Conservation (phyloP, 192 early-diverging fungal genomes). For the Coemansia sp. region DNA sequence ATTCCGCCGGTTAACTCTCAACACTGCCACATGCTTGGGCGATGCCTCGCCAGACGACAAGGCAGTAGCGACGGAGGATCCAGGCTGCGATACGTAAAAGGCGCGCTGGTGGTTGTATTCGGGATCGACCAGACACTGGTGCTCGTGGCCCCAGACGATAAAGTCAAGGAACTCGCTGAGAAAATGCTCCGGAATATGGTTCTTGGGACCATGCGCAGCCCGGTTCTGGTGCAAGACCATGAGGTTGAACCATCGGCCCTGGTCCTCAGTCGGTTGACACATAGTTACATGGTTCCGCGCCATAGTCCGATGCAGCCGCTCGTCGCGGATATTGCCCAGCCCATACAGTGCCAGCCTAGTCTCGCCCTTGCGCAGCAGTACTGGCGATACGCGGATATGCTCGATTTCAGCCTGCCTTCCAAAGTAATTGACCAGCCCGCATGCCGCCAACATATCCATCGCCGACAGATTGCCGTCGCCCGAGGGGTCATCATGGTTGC, state of each 20-base stretch:
- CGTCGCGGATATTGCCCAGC: conserved; percentile 91
- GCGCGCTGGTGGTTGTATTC: conserved; percentile 62
- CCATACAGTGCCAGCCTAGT: conserved; percentile 84
- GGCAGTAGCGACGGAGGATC: conserved; percentile 90
- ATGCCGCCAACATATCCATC: conserved; percentile 75
- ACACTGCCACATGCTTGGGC: conserved; percentile 61
- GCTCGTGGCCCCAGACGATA: conserved; percentile 96
- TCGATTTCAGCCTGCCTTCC: conserved; percentile 74
- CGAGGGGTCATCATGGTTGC: conserved; percentile 95
- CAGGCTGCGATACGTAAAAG: conserved; percentile 88
- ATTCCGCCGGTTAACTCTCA: conserved; percentile 66
- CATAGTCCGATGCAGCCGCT: conserved; percentile 82
- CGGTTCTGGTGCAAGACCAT: conserved; percentile 94
- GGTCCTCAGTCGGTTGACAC: conserved; percentile 66
- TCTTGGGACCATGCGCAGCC: conserved; percentile 75
- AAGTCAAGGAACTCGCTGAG: conserved; percentile 80
- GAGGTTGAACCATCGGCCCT: conserved; percentile 86
- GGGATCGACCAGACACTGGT: conserved; percentile 87
- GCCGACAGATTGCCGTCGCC: conserved; percentile 84
- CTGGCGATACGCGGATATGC: conserved; percentile 74
- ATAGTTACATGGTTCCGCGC: conserved; percentile 69
- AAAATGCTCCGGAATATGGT: conserved; percentile 87
- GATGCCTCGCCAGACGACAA: conserved; percentile 80
- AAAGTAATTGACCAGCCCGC: conserved; percentile 94
- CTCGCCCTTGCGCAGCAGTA: conserved; percentile 78